Evolutionary conservation across 2,329 filamentous ascomycete genomes (phyloP), one percentile per base, ranked within the genome.

Genomic region (Alternaria triticimaculans): DNA sequence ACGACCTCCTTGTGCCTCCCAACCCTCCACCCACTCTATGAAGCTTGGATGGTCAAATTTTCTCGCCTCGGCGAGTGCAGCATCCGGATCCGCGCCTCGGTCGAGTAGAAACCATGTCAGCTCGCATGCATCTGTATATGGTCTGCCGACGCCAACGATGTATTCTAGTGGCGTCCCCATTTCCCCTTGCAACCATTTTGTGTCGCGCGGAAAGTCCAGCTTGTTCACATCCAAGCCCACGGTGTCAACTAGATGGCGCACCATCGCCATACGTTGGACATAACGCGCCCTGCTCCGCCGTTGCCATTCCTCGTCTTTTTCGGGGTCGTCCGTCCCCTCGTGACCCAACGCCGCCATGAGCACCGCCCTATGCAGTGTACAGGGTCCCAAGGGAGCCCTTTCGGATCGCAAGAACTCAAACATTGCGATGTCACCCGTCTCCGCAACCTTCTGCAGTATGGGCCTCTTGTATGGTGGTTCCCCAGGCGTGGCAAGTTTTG

Each of bases 61-160:
- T 53, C 28, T 53, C n/a, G 50, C 50, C 11, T 33, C 50, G 6
- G 25, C 20, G 50, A 53, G 25, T 30, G 50, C 50, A 37, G 20
- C 18, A 18, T 11, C 30, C 26, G 50, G 50, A 43, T 58, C 55
- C 20, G 55, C 55, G 33, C 55, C 45, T 15, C 28, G 45, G 12
- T 58, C 55, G n/a, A 58, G 44, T 20, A 58, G 20, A 14, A 58
- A 26, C 55, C 45, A 58, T 15, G 55, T 58, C 45, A 58, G 23
- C 1, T 58, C 55, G 21, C 55, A 28, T 6, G 28, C n/a, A 50
- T 58, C 28, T 21, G 12, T 25, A 1, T 49, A 11, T 20, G 20
- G 15, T 15, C 11, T 23, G 14, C 30, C 25, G 6, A 26, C 6
- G 44, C 26, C 9, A 20, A 20, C 23, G n/a, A 50, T 30, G 26